Evolutionary conservation across 2,329 filamentous ascomycete genomes (phyloP), one percentile per base, ranked within the genome.

Genomic region (Colletotrichum costaricense): DNA sequence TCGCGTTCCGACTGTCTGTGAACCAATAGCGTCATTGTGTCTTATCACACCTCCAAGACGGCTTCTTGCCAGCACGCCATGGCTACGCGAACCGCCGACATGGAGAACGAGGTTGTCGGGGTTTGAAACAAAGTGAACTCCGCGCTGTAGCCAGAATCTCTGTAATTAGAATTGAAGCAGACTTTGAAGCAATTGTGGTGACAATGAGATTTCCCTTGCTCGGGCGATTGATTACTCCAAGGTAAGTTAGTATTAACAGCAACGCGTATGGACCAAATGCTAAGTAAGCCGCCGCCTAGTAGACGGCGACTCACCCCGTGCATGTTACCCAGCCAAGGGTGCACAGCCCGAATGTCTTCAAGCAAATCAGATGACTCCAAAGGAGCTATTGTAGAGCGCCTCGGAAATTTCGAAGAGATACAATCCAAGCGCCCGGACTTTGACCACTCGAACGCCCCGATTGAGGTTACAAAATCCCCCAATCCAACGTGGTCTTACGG

Each of bases 401-500:
- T 69, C 4, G 22, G 63, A 2, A 33, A 95, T 84, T 95, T 95
- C 85, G 93, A 94, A 79, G 82, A 84, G n/a, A 91, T 94, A 65
- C 92, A 95, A 84, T 87, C 86, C 46, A 88, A 88, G 6, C 90
- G 94, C 6, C 89, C 91, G 0, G 84, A 88, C 69, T 95, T 89
- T 84, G 86, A 91, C 77, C 76, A 80, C 19, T 72, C 79, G 2
- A 78, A 84, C 11, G 75, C 80, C 62, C n/a, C 49, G 2, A 90
- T 91, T 79, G 85, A 83, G 72, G 89, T 86, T 81, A 92, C 89
- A 35, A 88, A 94, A 79, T 91, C 93, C 1, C 85, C 87, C 19
- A 82, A 88, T 16, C 91, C 93, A 0, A 79, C 83, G 55, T 95
- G 93, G 94, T 86, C 86, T 54, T 87, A 88, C 69, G 93, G 93